These are phyloP conservation scores for Mortierella sp. DNA, from an alignment of 371 early-diverging fungal species.

Conservation along the genomic window DNA sequence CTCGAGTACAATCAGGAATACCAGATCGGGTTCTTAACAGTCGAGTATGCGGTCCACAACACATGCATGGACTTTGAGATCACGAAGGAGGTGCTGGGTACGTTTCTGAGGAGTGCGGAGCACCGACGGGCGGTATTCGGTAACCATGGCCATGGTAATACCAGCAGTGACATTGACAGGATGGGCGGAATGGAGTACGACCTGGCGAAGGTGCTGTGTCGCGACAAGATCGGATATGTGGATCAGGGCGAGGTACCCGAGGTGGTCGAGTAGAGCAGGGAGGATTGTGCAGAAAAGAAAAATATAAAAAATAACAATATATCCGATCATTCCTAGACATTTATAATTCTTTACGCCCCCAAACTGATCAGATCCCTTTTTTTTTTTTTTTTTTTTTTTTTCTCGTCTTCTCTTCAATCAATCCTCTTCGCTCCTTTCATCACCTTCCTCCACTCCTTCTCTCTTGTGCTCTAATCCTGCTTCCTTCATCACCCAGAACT, in stretches of 20 bases:
- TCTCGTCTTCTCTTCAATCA: no score
- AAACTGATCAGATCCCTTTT: no score
- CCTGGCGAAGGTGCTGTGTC: constrained; percentile 26
- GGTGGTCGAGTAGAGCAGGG: constrained; percentile 46
- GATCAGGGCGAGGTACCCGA: constrained; percentile 50
- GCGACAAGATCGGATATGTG: constrained; percentile 38
- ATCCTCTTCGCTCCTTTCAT: no score
- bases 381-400: no score
- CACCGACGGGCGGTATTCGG: neutral
- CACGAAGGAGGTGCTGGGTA: constrained; percentile 32
- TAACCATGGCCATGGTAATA: neutral
- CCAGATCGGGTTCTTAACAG: constrained; percentile 50
- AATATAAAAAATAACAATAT: no score
- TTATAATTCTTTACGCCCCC: no score
- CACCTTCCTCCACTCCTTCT: no score
- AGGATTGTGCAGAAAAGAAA: no score
- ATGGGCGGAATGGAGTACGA: constrained; percentile 8
- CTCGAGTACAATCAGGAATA: constrained; percentile 49
- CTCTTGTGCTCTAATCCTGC: no score
- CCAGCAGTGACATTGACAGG: neutral
- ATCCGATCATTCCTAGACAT: no score
- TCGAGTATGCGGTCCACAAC: constrained; percentile 44
- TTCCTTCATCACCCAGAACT: no score
- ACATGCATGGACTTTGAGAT: constrained; percentile 45
- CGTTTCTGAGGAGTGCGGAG: constrained; percentile 29